Evolutionary conservation across 805 yeast genomes (phyloP).

Genomic region (Candida dajiaensis): DNA sequence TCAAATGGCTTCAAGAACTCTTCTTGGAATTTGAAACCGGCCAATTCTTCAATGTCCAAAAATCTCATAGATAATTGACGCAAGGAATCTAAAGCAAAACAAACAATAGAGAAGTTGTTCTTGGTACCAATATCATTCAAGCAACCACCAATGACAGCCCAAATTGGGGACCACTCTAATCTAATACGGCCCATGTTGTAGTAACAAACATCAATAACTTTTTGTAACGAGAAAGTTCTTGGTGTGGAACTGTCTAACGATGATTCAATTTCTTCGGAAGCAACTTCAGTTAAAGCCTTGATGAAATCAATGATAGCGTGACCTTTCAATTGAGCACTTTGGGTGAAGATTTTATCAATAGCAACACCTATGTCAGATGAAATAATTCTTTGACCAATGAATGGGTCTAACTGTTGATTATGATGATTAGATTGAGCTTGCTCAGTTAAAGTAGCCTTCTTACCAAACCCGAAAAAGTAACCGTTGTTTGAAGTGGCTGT

Average conservation of each 20-base stretch:
- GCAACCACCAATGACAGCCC: slow-evolving; percentile 90
- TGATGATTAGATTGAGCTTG: slow-evolving; percentile 65
- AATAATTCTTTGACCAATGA: slow-evolving; percentile 49
- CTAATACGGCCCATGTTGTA: slow-evolving; percentile 96
- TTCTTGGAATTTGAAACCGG: slow-evolving; percentile 93
- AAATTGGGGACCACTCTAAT: slow-evolving; percentile 92
- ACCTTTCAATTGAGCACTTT: slow-evolving; percentile 73
- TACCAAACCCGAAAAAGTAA: slow-evolving; percentile 53
- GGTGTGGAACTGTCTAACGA: slow-evolving; percentile 80
- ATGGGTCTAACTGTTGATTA: slow-evolving; percentile 59
- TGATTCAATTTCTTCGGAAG: slow-evolving; percentile 85
- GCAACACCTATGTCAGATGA: slow-evolving; percentile 70
- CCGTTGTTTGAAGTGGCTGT: slow-evolving; percentile 30
- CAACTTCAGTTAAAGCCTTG: slow-evolving; percentile 77
- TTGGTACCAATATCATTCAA: slow-evolving; percentile 84
- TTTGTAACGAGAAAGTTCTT: slow-evolving; percentile 86
- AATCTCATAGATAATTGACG: slow-evolving; percentile 91
- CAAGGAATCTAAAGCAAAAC: slow-evolving; percentile 89
- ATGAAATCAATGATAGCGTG: slow-evolving; percentile 85
- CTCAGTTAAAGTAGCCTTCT: slow-evolving; percentile 53
- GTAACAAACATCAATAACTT: slow-evolving; percentile 95
- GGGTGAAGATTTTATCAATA: slow-evolving; percentile 82
- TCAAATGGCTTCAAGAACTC: slow-evolving; percentile 91
- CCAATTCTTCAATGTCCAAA: slow-evolving; percentile 85
- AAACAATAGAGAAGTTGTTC: slow-evolving; percentile 66